phyloP scores from a whole-genome alignment of 768 basidiomycete species.

The Paxillus ammoniavirescens region DNA sequence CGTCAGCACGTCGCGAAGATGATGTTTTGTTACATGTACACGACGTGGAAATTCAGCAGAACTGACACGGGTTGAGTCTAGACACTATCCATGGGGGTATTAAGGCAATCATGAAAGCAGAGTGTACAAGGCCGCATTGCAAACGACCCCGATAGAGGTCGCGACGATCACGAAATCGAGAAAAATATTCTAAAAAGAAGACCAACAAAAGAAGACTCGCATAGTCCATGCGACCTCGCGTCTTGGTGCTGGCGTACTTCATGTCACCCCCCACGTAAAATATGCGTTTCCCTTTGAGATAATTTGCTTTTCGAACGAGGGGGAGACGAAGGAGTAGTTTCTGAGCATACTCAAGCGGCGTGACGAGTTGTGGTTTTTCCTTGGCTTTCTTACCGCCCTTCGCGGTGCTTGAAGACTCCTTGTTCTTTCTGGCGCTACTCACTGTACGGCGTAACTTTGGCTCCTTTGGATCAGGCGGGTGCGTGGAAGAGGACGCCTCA shows the following conservation, averaged over 20 bases:
- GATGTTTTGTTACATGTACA: not conserved
- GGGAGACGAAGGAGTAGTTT: conserved; percentile 34
- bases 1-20: conserved; percentile 4
- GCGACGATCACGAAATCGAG: not conserved
- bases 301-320: conserved; percentile 24
- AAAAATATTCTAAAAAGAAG: not conserved
- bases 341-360: conserved; percentile 54
- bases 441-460: conserved; percentile 20
- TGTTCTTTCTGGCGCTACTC: conserved; percentile 15
- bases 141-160: not conserved
- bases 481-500: not conserved
- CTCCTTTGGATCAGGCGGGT: not conserved
- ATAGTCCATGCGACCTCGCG: conserved; percentile 57
- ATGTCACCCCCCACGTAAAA: conserved; percentile 62
- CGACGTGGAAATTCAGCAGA: not conserved
- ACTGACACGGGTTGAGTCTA: not conserved
- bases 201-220: conserved; percentile 39
- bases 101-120: not conserved
- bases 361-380: conserved; percentile 41
- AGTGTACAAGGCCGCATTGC: not conserved
- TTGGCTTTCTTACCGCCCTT: conserved; percentile 32
- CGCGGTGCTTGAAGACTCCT: not conserved
- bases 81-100: not conserved
- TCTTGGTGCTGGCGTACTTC: conserved; percentile 47
- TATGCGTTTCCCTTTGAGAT: conserved; percentile 53